Evolutionary conservation across 306 rosid genomes (phyloP).

Genomic region (Morella rubra): DNA sequence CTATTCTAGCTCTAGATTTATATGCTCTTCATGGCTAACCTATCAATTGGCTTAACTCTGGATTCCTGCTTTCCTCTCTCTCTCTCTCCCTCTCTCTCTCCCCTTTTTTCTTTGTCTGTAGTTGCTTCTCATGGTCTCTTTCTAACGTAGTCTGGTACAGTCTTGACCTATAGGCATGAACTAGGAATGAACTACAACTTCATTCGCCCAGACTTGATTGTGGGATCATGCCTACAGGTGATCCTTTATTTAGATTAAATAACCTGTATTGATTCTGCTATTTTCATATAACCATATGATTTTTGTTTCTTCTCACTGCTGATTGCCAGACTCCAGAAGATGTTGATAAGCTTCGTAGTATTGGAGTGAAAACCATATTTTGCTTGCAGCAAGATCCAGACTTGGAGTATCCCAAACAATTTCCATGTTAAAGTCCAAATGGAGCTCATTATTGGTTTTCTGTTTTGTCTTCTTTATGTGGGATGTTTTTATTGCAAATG

Average conservation of each 20-base stretch:
- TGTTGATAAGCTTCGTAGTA: conserved; percentile 77
- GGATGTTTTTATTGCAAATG: not conserved
- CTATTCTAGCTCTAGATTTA: conserved; percentile 8
- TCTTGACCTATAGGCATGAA: conserved; percentile 92
- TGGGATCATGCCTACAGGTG: conserved; percentile 98
- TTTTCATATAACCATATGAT: conserved; percentile 31
- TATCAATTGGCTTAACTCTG: not conserved
- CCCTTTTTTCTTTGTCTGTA: conserved; percentile 10
- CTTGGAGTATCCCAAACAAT: conserved; percentile 75
- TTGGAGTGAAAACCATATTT: conserved; percentile 93
- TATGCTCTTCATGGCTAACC: not conserved
- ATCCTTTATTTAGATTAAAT: conserved; percentile 20
- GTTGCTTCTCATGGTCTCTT: conserved; percentile 19
- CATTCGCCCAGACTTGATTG: conserved; percentile 87
- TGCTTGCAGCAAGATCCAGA: conserved; percentile 91
- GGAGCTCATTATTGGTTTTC: conserved; percentile 4
- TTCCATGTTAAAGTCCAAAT: conserved; percentile 21
- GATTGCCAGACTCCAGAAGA: conserved; percentile 71
- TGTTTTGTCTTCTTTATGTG: not conserved
- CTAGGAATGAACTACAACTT: conserved; percentile 86
- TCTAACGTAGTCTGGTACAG: conserved; percentile 48
- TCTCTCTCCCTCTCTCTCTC: not conserved
- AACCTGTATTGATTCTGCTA: conserved; percentile 8
- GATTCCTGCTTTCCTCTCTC: not conserved
- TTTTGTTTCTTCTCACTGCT: conserved; percentile 11